Evolutionary conservation across 2,329 filamentous ascomycete genomes (phyloP).

Genomic region (Aureobasidium sp.): DNA sequence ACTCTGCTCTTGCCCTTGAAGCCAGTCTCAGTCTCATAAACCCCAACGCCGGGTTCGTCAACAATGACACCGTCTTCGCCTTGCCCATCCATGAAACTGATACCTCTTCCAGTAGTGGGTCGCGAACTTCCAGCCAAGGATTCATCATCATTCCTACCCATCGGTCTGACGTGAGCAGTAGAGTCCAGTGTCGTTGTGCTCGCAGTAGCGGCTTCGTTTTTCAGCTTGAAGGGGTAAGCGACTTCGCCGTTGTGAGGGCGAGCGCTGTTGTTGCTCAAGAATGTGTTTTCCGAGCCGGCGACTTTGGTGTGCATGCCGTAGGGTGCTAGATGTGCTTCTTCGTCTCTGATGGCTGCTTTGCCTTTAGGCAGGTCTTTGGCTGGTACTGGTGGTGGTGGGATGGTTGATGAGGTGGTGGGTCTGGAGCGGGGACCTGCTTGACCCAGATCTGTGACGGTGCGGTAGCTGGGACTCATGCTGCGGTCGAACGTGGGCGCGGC

Average conservation of each 20-base stretch:
- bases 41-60: neutral
- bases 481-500: neutral
- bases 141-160: slow-evolving; percentile 11
- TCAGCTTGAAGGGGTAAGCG: slow-evolving; percentile 63
- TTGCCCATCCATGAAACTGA: neutral
- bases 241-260: slow-evolving; percentile 60
- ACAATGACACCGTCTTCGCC: neutral
- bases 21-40: neutral
- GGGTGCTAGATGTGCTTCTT: neutral
- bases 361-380: slow-evolving; percentile 1
- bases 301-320: slow-evolving; percentile 17
- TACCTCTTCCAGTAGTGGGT: neutral
- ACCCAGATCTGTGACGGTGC: neutral
- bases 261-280: slow-evolving; percentile 46
- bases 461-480: slow-evolving; percentile 4
- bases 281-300: slow-evolving; percentile 32
- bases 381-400: neutral
- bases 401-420: neutral
- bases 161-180: slow-evolving; percentile 16
- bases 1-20: slow-evolving; percentile 3
- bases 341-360: neutral
- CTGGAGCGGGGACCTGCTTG: neutral
- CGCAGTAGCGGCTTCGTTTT: slow-evolving; percentile 48
- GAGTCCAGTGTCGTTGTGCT: slow-evolving; percentile 59
- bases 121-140: neutral